Evolutionary conservation across 306 rosid genomes (phyloP).

Genomic region (Geum urbanum): DNA sequence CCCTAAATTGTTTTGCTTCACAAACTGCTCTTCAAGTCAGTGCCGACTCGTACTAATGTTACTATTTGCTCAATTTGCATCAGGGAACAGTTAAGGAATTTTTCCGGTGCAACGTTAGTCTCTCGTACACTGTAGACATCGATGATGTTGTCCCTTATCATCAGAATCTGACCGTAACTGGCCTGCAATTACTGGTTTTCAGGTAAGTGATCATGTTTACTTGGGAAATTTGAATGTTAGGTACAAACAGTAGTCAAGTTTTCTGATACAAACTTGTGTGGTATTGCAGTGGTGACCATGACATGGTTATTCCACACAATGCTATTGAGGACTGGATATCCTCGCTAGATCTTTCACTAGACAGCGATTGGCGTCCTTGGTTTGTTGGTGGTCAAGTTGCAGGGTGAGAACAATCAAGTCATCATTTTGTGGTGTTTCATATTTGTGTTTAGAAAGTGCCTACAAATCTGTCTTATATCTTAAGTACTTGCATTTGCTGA

Average conservation of each 20-base stretch:
- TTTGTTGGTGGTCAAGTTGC: constrained; percentile 26
- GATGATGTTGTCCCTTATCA: constrained; percentile 13
- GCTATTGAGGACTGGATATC: constrained; percentile 28
- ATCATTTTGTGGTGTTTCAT: neutral
- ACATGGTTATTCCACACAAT: constrained; percentile 22
- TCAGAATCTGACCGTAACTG: constrained; percentile 15
- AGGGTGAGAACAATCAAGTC: constrained; percentile 21
- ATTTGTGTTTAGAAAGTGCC: neutral
- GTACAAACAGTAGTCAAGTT: neutral
- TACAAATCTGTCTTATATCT: neutral
- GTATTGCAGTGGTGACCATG: constrained; percentile 30
- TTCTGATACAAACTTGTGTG: neutral
- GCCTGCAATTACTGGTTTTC: constrained; percentile 23
- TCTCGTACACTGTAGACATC: constrained; percentile 18
- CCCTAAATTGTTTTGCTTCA: no score
- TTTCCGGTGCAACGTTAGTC: constrained; percentile 20
- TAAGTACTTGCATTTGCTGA: neutral
- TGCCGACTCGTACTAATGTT: neutral
- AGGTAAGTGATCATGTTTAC: neutral
- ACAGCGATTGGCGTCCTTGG: constrained; percentile 42
- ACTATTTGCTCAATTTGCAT: neutral
- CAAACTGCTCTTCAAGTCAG: no score
- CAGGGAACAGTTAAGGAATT: constrained; percentile 25
- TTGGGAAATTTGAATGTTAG: neutral
- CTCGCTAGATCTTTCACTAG: constrained; percentile 26